Base-by-base conservation (phyloP, 2,329 filamentous ascomycete genomes). In the Geoglossum cookeanum region DNA sequence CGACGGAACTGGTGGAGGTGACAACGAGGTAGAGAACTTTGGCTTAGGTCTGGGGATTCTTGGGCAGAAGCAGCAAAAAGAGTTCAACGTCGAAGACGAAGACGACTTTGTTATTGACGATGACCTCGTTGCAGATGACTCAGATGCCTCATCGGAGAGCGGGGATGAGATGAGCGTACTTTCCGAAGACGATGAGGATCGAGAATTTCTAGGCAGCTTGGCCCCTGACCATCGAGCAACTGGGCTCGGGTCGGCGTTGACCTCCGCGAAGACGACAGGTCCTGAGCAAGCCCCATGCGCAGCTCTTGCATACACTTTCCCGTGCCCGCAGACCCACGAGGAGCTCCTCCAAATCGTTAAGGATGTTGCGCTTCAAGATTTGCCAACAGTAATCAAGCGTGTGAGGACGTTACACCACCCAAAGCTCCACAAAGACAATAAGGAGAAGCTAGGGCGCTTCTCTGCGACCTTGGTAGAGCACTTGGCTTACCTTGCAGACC, bases 51-150 rank as follows among this genome's bases (percentile, higher is more conserved):
- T 69, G 54, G 80, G 80, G 48, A 79, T 83, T 61, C 39, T 42
- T n/a, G 49, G 59, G 29, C 48, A 56, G 22, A 55, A 54, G 3
- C 58, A 61, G 11, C 32, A 32, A 42, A 51, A 67, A 42, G 70
- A 74, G 29, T 64, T 89, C 17, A 86, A 82, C 4, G 83, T 94
- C 37, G 89, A 95, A 62, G 91, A 96, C 63, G 91, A 97, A 66
- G 91, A 97, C 64, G 88, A 96, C 63, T 97, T 97, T 64, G 68
- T 91, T 30, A 82, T 96, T 60, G 91, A 97, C 59, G 87, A 92
- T 60, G 85, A 94, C 65, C 76, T 97, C 15, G 78, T 96, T 37
- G 89, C 89, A 11, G 90, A 83, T 62, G 86, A 82, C 42, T 91
- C 65, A 2, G 55, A 57, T n/a, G 44, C 15, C 33, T 63, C 70